These are phyloP conservation scores for Capsicum pubescens DNA, from an alignment of 257 asterid species.

Conservation along the genomic window DNA sequence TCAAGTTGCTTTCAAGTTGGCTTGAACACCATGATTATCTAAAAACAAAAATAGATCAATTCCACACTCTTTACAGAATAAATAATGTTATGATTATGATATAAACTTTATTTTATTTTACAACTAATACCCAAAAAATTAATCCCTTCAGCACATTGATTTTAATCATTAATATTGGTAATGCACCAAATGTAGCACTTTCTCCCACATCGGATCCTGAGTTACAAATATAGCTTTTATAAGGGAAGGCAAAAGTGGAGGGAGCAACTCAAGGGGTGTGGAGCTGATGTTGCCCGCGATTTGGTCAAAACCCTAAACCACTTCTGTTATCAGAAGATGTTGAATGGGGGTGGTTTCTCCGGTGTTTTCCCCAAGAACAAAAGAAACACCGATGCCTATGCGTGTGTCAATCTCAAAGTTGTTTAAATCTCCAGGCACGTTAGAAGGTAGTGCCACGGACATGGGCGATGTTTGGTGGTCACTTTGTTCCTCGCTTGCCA, in stretches of 20 bases:
- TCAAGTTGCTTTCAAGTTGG: not conserved
- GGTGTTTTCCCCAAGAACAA: conserved; percentile 5
- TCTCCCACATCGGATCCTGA: not conserved
- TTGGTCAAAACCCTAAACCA: not conserved
- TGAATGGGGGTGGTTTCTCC: not conserved
- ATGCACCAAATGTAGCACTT: not conserved
- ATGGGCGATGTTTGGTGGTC: not conserved
- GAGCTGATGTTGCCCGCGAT: not conserved
- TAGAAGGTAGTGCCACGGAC: not conserved
- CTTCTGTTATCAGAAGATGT: not conserved
- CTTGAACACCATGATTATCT: no score
- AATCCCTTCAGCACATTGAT: not conserved
- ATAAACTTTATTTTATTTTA: not conserved
- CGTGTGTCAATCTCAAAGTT: not conserved
- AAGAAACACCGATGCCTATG: not conserved
- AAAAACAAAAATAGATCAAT: no score
- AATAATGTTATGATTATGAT: not conserved
- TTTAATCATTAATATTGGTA: no score
- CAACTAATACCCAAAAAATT: not conserved
- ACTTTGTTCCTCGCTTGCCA: not conserved
- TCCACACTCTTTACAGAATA: no score
- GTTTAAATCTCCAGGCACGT: not conserved
- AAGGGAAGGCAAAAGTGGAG: not conserved
- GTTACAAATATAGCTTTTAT: not conserved
- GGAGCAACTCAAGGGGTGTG: not conserved